Conservation (phyloP, 257 asterid genomes). For the Scutellaria baicalensis region DNA sequence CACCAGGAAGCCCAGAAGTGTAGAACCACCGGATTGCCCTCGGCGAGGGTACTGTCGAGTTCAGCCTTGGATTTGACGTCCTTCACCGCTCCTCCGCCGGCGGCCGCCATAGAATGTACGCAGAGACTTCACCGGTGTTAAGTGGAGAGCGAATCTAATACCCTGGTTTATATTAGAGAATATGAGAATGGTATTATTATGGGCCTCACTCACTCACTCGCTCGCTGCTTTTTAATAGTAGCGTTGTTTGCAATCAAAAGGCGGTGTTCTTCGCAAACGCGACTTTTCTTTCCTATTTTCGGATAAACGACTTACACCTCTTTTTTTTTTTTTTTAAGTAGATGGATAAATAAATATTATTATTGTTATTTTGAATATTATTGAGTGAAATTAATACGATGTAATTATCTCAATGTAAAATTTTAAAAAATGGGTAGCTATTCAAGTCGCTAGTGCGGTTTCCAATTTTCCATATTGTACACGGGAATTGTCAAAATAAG, state of each 20-base stretch:
- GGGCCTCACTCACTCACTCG: not conserved
- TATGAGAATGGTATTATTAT: no score
- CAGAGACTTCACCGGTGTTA: not conserved
- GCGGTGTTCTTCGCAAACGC: not conserved
- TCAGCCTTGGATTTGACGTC: constrained; percentile 77
- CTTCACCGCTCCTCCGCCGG: constrained; percentile 67
- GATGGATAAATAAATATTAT: no score
- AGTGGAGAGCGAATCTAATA: not conserved
- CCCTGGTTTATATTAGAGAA: not conserved
- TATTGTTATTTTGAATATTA: no score
- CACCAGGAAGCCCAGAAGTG: constrained; percentile 99
- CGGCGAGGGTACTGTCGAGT: constrained; percentile 41
- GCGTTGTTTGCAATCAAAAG: constrained; percentile 10
- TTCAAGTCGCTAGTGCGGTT: no score
- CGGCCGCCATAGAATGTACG: constrained; percentile 34
- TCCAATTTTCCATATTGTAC: no score
- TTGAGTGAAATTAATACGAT: no score
- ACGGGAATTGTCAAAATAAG: no score
- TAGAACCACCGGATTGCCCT: constrained; percentile 44
- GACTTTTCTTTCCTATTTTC: not conserved
- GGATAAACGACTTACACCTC: not conserved
- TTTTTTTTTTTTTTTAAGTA: no score
- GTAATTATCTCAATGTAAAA: no score
- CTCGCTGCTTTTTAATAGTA: not conserved
- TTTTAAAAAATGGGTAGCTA: no score